Conservation (phyloP, 768 basidiomycete species). For the Suillus weaverae region DNA sequence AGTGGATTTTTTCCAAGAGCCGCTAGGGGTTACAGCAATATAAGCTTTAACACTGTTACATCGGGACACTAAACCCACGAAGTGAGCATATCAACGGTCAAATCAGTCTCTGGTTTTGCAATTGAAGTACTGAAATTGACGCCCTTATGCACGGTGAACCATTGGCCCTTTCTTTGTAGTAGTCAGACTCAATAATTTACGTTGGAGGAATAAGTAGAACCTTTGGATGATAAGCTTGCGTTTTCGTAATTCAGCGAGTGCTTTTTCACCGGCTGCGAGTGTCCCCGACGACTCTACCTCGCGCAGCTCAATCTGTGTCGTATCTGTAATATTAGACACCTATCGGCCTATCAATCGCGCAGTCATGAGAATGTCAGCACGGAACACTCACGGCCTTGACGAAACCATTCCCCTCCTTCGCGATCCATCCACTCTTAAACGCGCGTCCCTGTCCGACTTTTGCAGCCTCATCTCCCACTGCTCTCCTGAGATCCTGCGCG, state of each 20-base stretch:
- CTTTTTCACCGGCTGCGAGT: conserved; percentile 73
- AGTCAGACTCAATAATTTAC: conserved; percentile 7
- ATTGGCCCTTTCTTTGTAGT: conserved; percentile 80
- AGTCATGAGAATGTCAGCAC: not conserved
- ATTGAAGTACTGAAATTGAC: conserved; percentile 85
- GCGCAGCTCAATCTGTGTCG: conserved; percentile 70
- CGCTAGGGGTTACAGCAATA: conserved; percentile 46
- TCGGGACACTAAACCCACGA: conserved; percentile 56
- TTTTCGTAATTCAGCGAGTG: conserved; percentile 84
- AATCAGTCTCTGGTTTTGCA: conserved; percentile 92
- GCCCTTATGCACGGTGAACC: conserved; percentile 90
- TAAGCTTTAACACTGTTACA: not conserved
- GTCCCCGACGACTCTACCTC: conserved; percentile 76
- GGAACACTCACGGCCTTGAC: conserved; percentile 71
- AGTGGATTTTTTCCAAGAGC: conserved; percentile 87
- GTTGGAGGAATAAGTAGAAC: conserved; percentile 38
- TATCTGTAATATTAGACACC: conserved; percentile 68
- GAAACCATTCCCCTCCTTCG: conserved; percentile 85
- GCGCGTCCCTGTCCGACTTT: conserved; percentile 95
- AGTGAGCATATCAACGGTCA: conserved; percentile 92
- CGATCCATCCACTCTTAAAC: conserved; percentile 97
- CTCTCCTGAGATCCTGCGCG: conserved; percentile 65
- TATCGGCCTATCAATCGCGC: conserved; percentile 30
- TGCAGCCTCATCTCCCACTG: conserved; percentile 82
- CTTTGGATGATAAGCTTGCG: conserved; percentile 85